A percentile compares a stretch with the other conserved stretches of the same genome.
These are phyloP conservation scores for Fusarium agapanthi DNA, from an alignment of 2,329 filamentous ascomycete species.

Conservation along the genomic window DNA sequence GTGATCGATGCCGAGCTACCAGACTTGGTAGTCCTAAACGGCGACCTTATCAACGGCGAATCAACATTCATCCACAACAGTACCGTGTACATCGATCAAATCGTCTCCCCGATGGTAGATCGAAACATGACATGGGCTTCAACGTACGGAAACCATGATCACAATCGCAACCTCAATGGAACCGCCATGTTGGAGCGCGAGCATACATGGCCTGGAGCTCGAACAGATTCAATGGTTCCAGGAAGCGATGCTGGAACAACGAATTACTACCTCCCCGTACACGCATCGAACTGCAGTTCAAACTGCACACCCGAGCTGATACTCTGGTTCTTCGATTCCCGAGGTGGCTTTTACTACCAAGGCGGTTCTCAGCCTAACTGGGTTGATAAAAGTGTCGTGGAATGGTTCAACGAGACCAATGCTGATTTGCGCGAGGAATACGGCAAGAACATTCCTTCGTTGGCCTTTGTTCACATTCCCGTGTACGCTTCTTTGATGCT, in stretches of 20 bases:
- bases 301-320: slow-evolving; percentile 53
- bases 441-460: slow-evolving; percentile 50
- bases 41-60: slow-evolving; percentile 74
- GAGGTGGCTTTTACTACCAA: slow-evolving; percentile 63
- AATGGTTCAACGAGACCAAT: slow-evolving; percentile 55
- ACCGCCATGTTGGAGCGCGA: slow-evolving; percentile 36
- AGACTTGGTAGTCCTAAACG: slow-evolving; percentile 72
- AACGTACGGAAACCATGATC: slow-evolving; percentile 76
- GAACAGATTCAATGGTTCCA: slow-evolving; percentile 38
- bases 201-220: slow-evolving; percentile 33
- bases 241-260: slow-evolving; percentile 45
- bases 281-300: slow-evolving; percentile 43
- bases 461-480: slow-evolving; percentile 61
- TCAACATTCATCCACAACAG: slow-evolving; percentile 61
- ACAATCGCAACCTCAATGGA: slow-evolving; percentile 56
- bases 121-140: slow-evolving; percentile 67
- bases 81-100: slow-evolving; percentile 63
- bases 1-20: slow-evolving; percentile 50
- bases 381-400: slow-evolving; percentile 54
- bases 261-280: slow-evolving; percentile 56
- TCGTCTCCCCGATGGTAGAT: slow-evolving; percentile 64
- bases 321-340: slow-evolving; percentile 75
- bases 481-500: slow-evolving; percentile 42
- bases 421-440: slow-evolving; percentile 41
- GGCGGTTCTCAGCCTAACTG: slow-evolving; percentile 49